Base-by-base conservation (phyloP, 768 basidiomycete genomes). In the Podaxis rugospora region DNA sequence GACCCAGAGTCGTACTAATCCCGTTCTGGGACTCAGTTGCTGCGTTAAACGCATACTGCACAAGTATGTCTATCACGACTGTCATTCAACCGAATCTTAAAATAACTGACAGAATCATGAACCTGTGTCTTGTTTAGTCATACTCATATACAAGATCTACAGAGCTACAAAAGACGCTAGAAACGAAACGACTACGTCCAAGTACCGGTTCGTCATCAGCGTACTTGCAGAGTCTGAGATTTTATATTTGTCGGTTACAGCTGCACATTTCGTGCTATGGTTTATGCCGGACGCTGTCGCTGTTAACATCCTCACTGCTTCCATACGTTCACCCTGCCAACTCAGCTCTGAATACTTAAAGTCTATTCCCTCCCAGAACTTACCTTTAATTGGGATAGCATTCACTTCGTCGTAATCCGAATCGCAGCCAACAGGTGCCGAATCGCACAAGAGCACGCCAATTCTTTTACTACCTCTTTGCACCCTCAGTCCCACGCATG, bases 11-110 rank as follows among this genome's bases (percentile, higher is more conserved):
- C 21, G 51, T 62, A 27, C 32, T 62, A 25, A 56, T 46, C 14
- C 61, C 49, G 1, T 62, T 62, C 55, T 57, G 55, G 61, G 61
- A 47, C 10, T 56, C 61, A 7, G 39, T 54, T 2, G 27, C 44
- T 14, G 52, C 55, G 13, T 44, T 55, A 3, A 55, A 55, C 6
- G 39, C 46, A 16, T 61, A 61, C n/a, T 52, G 51, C 9, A 61
- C 59, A 3, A 16, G 59, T 54, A 6, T 13, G 59, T 28, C 1
- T 42, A 9, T 27, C 27, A 16, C 2, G 9, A 32, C 28, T 9
- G 28, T 9, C 28, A 0, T 0, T 32, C 32, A 0, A 32, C 32
- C 7, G 1, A 7, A n/a, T 10, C 11, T 10, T 3, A 37, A n/a
- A 39, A 53, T 4, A 9, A 35, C 10, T 39, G 36, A 52, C 18